A percentile compares a stretch with the other conserved stretches of the same genome.
Evolutionary conservation across 148 eudicot genomes (phyloP).

Genomic region (Cornus florida): DNA sequence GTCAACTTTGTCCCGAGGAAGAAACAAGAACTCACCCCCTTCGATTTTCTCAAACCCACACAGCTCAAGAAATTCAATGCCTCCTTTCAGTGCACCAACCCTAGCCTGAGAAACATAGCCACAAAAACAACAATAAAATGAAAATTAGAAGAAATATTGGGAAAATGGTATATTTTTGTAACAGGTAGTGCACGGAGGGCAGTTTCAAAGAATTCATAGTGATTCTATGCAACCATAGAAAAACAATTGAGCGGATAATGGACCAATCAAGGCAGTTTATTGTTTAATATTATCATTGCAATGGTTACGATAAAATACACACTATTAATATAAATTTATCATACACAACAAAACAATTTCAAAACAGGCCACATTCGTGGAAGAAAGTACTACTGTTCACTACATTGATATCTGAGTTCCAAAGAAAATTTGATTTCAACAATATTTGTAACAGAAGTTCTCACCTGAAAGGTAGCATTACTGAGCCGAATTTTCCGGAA

Average conservation of each 20-base stretch:
- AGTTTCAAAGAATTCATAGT: too few species aligned
- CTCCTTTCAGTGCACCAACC: slow-evolving; percentile 89
- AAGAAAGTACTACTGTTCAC: too few species aligned
- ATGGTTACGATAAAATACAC: neutral
- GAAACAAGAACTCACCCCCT: slow-evolving; percentile 82
- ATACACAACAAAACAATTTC: too few species aligned
- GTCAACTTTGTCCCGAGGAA: slow-evolving; percentile 80
- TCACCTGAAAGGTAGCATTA: slow-evolving; percentile 91
- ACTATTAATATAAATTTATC: too few species aligned
- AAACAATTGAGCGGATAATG: neutral
- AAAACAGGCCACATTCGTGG: neutral
- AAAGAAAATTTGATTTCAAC: neutral
- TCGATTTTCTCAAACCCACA: slow-evolving; percentile 90
- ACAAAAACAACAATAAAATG: neutral
- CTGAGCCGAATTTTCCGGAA: slow-evolving; percentile 86
- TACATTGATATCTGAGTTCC: neutral
- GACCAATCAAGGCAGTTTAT: neutral
- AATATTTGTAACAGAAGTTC: slow-evolving; percentile 4
- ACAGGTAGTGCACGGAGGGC: neutral
- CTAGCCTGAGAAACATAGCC: slow-evolving; percentile 52
- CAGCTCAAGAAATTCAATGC: slow-evolving; percentile 85
- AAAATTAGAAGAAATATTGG: neutral
- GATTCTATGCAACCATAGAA: too few species aligned
- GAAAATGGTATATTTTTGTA: neutral
- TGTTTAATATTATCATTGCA: neutral